Evolutionary conservation across 2,329 filamentous ascomycete genomes (phyloP).

Genomic region (Colletotrichum liaoningense): DNA sequence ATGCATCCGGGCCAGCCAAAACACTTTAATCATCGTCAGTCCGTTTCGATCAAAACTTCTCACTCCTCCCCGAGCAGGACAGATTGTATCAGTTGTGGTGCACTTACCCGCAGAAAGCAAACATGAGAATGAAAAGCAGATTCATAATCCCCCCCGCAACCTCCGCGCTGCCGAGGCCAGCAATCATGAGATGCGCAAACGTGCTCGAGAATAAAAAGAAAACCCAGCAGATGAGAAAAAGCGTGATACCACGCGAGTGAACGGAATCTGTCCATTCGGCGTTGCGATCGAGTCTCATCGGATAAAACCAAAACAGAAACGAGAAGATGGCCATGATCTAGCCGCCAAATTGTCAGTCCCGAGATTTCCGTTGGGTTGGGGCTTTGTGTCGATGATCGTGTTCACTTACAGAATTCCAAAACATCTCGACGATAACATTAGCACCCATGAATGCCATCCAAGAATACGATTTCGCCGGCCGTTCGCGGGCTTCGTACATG

Average conservation of each 20-base stretch:
- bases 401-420: constrained; percentile 65
- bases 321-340: constrained; percentile 66
- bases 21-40: constrained; percentile 55
- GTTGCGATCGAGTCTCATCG: constrained; percentile 71
- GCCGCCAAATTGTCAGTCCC: background rate
- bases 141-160: constrained; percentile 64
- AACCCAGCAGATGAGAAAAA: constrained; percentile 71
- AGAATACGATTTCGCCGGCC: constrained; percentile 74
- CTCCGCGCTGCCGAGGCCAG: constrained; percentile 72
- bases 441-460: constrained; percentile 75
- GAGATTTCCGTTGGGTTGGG: background rate
- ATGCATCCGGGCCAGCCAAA: constrained; percentile 63
- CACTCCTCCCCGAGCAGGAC: too few species aligned
- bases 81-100: too few species aligned
- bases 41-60: background rate
- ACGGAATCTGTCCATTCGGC: constrained; percentile 61
- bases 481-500: constrained; percentile 74
- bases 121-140: constrained; percentile 56
- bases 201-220: constrained; percentile 76
- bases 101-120: constrained; percentile 62
- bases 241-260: constrained; percentile 63
- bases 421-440: constrained; percentile 75
- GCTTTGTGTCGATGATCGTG: background rate
- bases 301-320: constrained; percentile 76
- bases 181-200: constrained; percentile 73